phyloP scores from a whole-genome alignment of 176 grass and related monocot species.

The Phyllostachys edulis region DNA sequence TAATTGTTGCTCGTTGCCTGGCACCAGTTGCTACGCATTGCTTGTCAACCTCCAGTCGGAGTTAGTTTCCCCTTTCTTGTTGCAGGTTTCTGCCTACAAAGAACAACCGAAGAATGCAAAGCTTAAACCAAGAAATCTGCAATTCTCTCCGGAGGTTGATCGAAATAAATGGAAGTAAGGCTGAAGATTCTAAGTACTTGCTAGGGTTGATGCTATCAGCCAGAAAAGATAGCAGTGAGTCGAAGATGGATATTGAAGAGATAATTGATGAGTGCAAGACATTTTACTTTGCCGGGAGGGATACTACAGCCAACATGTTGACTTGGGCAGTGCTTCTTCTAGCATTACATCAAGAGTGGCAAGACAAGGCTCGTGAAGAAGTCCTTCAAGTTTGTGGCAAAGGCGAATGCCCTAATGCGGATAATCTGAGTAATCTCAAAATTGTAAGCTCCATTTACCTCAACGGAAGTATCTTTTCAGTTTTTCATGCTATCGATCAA shows the following conservation, averaged over 20 bases:
- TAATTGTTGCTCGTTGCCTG: too few species aligned
- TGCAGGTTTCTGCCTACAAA: slow-evolving; percentile 73
- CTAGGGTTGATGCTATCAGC: slow-evolving; percentile 81
- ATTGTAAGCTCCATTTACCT: slow-evolving; percentile 47
- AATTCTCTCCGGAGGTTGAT: slow-evolving; percentile 55
- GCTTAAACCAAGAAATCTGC: slow-evolving; percentile 58
- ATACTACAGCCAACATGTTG: slow-evolving; percentile 75
- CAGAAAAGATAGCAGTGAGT: slow-evolving; percentile 40
- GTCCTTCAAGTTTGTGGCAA: slow-evolving; percentile 54
- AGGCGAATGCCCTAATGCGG: slow-evolving; percentile 34
- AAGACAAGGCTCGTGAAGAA: slow-evolving; percentile 59
- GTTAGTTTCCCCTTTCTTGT: too few species aligned
- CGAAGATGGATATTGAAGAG: slow-evolving; percentile 72
- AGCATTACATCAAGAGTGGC: slow-evolving; percentile 74
- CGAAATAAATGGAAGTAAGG: slow-evolving; percentile 51
- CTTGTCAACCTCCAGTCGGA: too few species aligned
- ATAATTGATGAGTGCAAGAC: slow-evolving; percentile 88
- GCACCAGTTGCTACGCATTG: too few species aligned
- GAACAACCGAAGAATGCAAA: slow-evolving; percentile 54
- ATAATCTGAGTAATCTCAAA: slow-evolving; percentile 57
- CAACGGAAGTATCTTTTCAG: not conserved
- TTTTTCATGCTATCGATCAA: not conserved
- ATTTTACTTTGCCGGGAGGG: slow-evolving; percentile 85
- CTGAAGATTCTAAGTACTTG: slow-evolving; percentile 67
- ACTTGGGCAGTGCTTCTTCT: slow-evolving; percentile 69